These are phyloP conservation scores for Phlebiopsis flavidoalba DNA, from an alignment of 768 basidiomycete species.

Conservation along the genomic window DNA sequence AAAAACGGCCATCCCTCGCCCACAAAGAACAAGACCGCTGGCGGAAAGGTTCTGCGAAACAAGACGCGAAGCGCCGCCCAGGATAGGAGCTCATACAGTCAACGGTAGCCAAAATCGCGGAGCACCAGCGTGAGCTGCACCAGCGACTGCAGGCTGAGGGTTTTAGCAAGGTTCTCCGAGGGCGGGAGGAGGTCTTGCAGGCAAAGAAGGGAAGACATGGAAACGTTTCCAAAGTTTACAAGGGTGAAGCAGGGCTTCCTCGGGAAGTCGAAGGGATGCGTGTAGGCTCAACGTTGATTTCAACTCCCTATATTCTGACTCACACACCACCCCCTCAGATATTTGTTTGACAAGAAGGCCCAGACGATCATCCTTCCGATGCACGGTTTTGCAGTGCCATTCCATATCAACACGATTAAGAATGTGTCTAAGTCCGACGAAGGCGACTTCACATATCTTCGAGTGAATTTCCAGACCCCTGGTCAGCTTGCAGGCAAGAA, in stretches of 20 bases:
- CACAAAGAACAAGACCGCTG: conserved; percentile 67
- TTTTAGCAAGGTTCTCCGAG: conserved; percentile 76
- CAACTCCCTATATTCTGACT: conserved; percentile 2
- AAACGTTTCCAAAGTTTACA: conserved; percentile 96
- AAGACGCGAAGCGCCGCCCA: conserved; percentile 87
- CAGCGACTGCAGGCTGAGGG: conserved; percentile 72
- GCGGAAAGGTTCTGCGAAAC: conserved; percentile 82
- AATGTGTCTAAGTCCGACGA: conserved; percentile 97
- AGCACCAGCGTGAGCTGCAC: conserved; percentile 86
- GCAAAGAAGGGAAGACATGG: conserved; percentile 90
- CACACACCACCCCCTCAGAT: conserved; percentile 46
- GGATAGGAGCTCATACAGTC: conserved; percentile 79
- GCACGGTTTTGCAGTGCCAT: conserved; percentile 93
- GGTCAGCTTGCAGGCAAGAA: conserved; percentile 97
- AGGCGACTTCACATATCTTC: conserved; percentile 87
- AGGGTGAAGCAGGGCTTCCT: conserved; percentile 88
- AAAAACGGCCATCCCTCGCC: conserved; percentile 61
- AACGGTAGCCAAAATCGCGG: conserved; percentile 70
- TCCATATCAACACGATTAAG: conserved; percentile 98
- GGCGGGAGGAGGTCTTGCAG: conserved; percentile 67
- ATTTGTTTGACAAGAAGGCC: conserved; percentile 83
- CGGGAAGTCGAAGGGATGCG: conserved; percentile 73
- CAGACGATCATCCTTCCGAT: conserved; percentile 89
- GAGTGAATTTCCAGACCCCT: conserved; percentile 98
- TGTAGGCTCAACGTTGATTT: conserved; percentile 40